Percentiles rank a stretch among this genome's conserved stretches.
Evolutionary conservation across 1,139 yeast species (phyloP).

Genomic region (Yamadazyma sp.): DNA sequence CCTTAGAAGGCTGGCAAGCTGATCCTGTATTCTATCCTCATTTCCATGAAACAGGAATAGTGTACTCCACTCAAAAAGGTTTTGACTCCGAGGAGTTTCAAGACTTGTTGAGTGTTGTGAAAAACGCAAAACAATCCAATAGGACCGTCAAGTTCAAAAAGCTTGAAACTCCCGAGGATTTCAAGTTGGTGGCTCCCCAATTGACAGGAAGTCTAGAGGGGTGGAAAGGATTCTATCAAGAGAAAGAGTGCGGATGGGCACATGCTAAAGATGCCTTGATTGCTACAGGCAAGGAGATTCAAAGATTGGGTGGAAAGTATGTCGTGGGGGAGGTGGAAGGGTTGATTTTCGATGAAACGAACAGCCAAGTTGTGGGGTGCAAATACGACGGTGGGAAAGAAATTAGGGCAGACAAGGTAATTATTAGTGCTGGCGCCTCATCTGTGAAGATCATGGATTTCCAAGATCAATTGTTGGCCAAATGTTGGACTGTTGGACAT

Average conservation of each 20-base stretch:
- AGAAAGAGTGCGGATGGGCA: slow-evolving; percentile 16
- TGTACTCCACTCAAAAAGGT: slow-evolving; percentile 18
- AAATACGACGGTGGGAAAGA: slow-evolving; percentile 7
- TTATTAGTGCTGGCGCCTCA: slow-evolving; percentile 36
- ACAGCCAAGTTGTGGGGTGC: slow-evolving; percentile 11
- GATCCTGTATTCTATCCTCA: slow-evolving; percentile 28
- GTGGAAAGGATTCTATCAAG: slow-evolving; percentile 10
- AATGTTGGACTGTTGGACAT: slow-evolving; percentile 40
- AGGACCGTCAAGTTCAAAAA: slow-evolving; percentile 7
- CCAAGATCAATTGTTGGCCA: slow-evolving; percentile 20
- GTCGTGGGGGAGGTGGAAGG: slow-evolving; percentile 24
- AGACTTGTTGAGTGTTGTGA: slow-evolving; percentile 2
- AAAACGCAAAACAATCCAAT: slow-evolving; percentile 1
- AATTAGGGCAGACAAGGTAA: slow-evolving; percentile 21
- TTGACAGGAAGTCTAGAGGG: slow-evolving; percentile 4
- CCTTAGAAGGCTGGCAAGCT: slow-evolving; percentile 17
- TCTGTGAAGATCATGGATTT: slow-evolving; percentile 30
- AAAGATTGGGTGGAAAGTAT: slow-evolving; percentile 27
- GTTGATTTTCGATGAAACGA: slow-evolving; percentile 1
- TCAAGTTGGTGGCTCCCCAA: slow-evolving; percentile 5
- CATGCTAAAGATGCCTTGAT: slow-evolving; percentile 8
- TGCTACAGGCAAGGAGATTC: slow-evolving; percentile 22
- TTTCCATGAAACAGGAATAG: slow-evolving; percentile 12
- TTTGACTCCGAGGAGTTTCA: slow-evolving; percentile 8
- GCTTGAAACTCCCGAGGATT: slow-evolving; percentile 3